These are phyloP conservation scores for Bryoglossum gracile DNA, from an alignment of 495 filamentous ascomycete genomes.

Conservation along the genomic window DNA sequence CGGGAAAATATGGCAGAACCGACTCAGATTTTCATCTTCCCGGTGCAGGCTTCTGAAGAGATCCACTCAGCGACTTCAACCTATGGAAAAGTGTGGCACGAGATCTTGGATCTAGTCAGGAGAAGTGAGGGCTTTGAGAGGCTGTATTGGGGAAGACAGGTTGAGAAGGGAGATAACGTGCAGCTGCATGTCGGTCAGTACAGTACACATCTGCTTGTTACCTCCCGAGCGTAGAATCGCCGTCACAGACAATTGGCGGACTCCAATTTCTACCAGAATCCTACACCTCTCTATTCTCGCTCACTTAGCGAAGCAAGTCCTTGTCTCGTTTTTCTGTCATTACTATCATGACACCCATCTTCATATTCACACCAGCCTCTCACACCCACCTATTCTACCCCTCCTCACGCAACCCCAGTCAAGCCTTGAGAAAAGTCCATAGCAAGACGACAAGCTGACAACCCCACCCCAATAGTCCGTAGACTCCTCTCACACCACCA, in stretches of 20 bases:
- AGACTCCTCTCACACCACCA: neutral
- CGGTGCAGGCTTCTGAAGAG: neutral
- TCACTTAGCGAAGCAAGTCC: no score
- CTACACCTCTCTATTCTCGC: no score
- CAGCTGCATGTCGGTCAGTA: constrained; percentile 19
- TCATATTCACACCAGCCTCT: neutral
- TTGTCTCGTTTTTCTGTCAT: neutral
- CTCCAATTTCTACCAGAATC: no score
- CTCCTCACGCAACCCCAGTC: neutral
- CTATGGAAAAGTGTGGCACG: neutral
- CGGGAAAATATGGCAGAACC: constrained; percentile 7
- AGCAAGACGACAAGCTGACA: no score
- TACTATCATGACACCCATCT: neutral
- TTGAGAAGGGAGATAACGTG: constrained; percentile 14
- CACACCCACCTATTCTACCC: neutral
- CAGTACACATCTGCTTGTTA: no score
- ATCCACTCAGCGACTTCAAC: neutral
- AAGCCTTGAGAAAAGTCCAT: no score
- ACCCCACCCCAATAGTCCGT: no score
- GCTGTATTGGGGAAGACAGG: constrained; percentile 19
- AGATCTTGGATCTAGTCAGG: neutral
- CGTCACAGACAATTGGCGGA: no score
- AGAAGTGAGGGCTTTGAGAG: neutral
- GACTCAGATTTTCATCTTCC: neutral
- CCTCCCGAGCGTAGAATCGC: no score